phyloP scores from a whole-genome alignment of 345 rosid genomes.

The Melaleuca alternifolia region DNA sequence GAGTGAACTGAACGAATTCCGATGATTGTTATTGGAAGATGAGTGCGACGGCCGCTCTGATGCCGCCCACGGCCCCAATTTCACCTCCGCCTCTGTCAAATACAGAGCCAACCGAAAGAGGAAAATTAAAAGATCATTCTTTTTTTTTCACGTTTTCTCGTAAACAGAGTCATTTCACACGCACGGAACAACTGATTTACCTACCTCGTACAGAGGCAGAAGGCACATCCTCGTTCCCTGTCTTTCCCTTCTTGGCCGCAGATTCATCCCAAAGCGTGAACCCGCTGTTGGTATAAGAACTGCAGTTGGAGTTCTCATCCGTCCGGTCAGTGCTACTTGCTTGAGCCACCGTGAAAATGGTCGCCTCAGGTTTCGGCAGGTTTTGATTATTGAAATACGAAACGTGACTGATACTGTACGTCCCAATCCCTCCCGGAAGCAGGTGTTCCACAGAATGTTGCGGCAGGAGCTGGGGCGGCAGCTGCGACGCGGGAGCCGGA shows the following conservation, averaged over 20 bases:
- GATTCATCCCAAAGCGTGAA: conserved; percentile 85
- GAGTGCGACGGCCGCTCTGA: conserved; percentile 48
- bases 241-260: conserved; percentile 71
- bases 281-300: conserved; percentile 72
- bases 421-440: conserved; percentile 94
- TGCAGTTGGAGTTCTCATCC: conserved; percentile 72
- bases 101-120: conserved; percentile 2
- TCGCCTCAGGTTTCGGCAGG: conserved; percentile 61
- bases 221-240: conserved; percentile 78
- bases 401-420: conserved; percentile 70
- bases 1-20: conserved; percentile 54
- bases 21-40: conserved; percentile 34
- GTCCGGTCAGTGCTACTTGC: conserved; percentile 45
- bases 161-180: neutral
- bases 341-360: conserved; percentile 32
- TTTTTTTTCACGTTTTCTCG: neutral
- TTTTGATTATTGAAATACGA: conserved; percentile 43
- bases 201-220: conserved; percentile 38
- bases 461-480: conserved; percentile 5
- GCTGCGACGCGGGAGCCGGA: conserved; percentile 6
- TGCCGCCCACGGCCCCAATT: conserved; percentile 41
- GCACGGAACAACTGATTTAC: neutral
- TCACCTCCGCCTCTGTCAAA: conserved; percentile 28
- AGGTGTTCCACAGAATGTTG: conserved; percentile 46
- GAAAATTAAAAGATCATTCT: neutral